Conservation (phyloP, 1,139 yeast genomes). For the Pichia sp. region DNA sequence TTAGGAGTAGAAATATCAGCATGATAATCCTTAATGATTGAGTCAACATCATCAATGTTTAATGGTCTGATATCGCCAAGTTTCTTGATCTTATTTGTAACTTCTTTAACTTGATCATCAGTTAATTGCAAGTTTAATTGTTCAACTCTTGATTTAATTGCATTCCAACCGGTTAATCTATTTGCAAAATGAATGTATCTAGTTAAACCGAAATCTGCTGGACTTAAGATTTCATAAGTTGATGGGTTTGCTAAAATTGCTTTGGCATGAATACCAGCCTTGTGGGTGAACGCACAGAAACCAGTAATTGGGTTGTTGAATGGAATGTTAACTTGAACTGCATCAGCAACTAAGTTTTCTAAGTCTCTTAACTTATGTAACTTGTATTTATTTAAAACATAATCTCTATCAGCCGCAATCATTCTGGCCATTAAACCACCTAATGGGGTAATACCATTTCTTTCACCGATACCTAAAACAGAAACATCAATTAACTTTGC, state of each 20-base stretch:
- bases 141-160: constrained; percentile 96
- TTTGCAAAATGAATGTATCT: constrained; percentile 96
- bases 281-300: constrained; percentile 98
- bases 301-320: constrained; percentile 99
- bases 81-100: constrained; percentile 85
- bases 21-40: constrained; percentile 91
- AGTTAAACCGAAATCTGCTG: constrained; percentile 89
- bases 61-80: constrained; percentile 93
- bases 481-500: constrained; percentile 93
- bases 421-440: constrained; percentile 99
- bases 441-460: constrained; percentile 96
- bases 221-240: constrained; percentile 92
- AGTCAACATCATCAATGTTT: constrained; percentile 95
- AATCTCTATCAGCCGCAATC: constrained; percentile 98
- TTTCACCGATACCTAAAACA: constrained; percentile 96
- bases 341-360: constrained; percentile 93
- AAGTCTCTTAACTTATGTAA: constrained; percentile 92
- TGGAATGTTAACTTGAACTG: constrained; percentile 94
- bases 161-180: constrained; percentile 98
- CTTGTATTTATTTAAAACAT: constrained; percentile 91
- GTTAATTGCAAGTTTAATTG: constrained; percentile 86
- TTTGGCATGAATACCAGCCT: constrained; percentile 99
- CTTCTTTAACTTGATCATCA: constrained; percentile 92
- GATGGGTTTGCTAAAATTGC: constrained; percentile 98
- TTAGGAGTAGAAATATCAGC: constrained; percentile 37